Conservation (phyloP, 2,329 filamentous ascomycete genomes). For the Sarocladium oryzae region DNA sequence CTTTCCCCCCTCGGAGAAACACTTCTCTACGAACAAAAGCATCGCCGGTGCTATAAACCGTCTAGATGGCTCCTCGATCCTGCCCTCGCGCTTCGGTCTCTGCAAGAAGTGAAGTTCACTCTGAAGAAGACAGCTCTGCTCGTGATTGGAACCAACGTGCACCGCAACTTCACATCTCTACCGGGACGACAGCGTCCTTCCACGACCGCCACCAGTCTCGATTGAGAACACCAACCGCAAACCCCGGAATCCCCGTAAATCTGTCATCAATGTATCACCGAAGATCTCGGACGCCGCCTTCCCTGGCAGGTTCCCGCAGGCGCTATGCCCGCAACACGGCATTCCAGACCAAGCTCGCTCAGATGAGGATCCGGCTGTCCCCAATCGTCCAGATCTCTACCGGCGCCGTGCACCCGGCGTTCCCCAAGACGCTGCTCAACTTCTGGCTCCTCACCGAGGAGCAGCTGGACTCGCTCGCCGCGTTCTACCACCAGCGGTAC, state of each 20-base stretch:
- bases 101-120: constrained; percentile 1
- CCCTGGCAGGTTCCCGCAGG: constrained; percentile 11
- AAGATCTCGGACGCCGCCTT: neutral
- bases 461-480: constrained; percentile 63
- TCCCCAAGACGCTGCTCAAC: constrained; percentile 59
- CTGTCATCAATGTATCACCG: constrained; percentile 23
- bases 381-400: constrained; percentile 60
- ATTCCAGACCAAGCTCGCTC: constrained; percentile 54
- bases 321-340: constrained; percentile 36
- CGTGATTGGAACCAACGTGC: neutral
- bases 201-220: neutral
- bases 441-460: constrained; percentile 69
- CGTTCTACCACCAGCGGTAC: constrained; percentile 66
- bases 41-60: neutral
- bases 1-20: neutral
- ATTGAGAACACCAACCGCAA: neutral
- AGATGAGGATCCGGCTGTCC: constrained; percentile 59
- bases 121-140: constrained; percentile 1
- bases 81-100: constrained; percentile 6
- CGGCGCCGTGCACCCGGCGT: constrained; percentile 57
- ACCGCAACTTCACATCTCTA: neutral
- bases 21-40: neutral
- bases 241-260: neutral
- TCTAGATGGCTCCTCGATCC: neutral
- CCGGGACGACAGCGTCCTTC: neutral